Evolutionary conservation across 768 basidiomycete species (phyloP).

Genomic region (Bullera alba): DNA sequence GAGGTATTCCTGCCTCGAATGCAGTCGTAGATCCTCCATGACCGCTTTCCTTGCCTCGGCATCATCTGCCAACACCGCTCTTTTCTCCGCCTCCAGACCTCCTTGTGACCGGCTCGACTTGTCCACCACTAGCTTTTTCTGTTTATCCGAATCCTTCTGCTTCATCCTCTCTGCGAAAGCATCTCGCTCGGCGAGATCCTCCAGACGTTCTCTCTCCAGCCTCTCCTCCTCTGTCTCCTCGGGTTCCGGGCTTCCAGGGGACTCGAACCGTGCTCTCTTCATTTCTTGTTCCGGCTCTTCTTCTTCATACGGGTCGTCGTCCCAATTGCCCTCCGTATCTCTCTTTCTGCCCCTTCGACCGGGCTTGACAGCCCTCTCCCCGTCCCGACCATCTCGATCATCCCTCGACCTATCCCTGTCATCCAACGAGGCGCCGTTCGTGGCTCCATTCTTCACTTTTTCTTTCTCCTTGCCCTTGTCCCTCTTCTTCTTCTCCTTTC

Average conservation of each 20-base stretch:
- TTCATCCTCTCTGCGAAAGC: constrained; percentile 84
- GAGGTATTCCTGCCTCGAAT: constrained; percentile 90
- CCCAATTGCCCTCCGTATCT: constrained; percentile 78
- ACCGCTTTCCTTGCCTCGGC: constrained; percentile 51
- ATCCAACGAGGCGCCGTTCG: too few species aligned
- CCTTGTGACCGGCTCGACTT: constrained; percentile 67
- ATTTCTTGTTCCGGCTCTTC: constrained; percentile 21
- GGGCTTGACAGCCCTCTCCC: constrained; percentile 22
- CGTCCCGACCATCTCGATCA: too few species aligned
- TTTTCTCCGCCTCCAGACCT: constrained; percentile 72
- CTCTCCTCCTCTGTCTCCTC: constrained; percentile 66
- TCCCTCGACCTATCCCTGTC: constrained; percentile 12
- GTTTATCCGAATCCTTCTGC: constrained; percentile 71
- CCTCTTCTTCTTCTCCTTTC: constrained; percentile 50
- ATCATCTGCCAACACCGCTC: constrained; percentile 77
- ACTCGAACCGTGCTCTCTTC: constrained; percentile 35
- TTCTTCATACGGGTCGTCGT: constrained; percentile 76
- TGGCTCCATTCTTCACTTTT: constrained; percentile 45
- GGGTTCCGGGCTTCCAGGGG: constrained; percentile 45
- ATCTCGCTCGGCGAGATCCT: constrained; percentile 80
- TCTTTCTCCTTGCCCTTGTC: constrained; percentile 49
- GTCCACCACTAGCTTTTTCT: constrained; percentile 87
- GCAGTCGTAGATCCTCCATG: constrained; percentile 70
- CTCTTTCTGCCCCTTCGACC: constrained; percentile 56
- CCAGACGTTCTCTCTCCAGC: constrained; percentile 64